Evolutionary conservation across 306 rosid genomes (phyloP).

Genomic region (barrel medic (Medicago truncatula)): DNA sequence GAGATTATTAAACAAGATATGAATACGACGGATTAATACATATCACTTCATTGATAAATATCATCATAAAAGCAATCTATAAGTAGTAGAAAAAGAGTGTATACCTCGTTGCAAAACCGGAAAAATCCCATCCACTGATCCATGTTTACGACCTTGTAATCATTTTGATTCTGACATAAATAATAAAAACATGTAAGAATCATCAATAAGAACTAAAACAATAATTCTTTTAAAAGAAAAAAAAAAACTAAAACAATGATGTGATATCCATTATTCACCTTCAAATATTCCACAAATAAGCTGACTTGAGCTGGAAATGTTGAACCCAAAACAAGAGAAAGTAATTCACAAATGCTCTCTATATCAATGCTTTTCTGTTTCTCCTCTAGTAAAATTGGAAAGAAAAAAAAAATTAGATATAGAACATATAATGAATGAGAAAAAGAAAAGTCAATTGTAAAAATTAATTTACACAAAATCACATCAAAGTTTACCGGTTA

Average conservation of each 20-base stretch:
- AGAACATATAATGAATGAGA: slow-evolving; percentile 5
- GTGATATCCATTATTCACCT: slow-evolving; percentile 58
- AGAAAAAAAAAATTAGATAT: slow-evolving; percentile 30
- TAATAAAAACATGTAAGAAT: slow-evolving; percentile 39
- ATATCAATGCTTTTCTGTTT: slow-evolving; percentile 98
- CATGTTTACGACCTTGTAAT: slow-evolving; percentile 95
- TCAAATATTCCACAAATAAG: slow-evolving; percentile 79
- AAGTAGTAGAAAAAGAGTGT: slow-evolving; percentile 26
- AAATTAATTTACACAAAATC: slow-evolving; percentile 26
- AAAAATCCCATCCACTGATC: slow-evolving; percentile 98
- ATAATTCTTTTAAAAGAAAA: neutral
- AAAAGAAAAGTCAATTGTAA: neutral
- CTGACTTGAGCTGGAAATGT: slow-evolving; percentile 75
- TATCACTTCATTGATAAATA: slow-evolving; percentile 6
- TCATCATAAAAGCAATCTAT: slow-evolving; percentile 9
- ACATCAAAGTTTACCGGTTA: slow-evolving; percentile 69
- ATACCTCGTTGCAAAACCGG: slow-evolving; percentile 98
- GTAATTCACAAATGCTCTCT: slow-evolving; percentile 91
- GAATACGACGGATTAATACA: slow-evolving; percentile 1
- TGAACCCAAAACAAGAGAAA: slow-evolving; percentile 84
- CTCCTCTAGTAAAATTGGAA: slow-evolving; percentile 71
- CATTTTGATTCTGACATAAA: slow-evolving; percentile 75
- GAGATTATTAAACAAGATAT: slow-evolving; percentile 6
- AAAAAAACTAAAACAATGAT: slow-evolving; percentile 17
- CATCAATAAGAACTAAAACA: neutral